Evolutionary conservation across 1,284 basidiomycete species (phyloP).

Genomic region (Cutaneotrichosporon mucoides): DNA sequence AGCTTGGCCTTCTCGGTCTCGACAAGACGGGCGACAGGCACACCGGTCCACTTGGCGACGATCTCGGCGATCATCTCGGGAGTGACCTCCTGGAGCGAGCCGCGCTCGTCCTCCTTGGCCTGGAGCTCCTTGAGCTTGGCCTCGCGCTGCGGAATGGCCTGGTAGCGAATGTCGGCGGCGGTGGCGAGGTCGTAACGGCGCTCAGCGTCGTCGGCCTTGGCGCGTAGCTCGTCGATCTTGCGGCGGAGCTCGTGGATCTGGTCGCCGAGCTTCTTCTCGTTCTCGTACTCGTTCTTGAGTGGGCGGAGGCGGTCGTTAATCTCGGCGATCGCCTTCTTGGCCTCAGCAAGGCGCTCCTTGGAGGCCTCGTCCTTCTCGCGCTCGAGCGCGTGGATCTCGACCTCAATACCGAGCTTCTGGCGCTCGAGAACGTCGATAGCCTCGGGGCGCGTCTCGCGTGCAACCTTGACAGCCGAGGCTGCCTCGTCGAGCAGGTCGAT

Average conservation of each 20-base stretch:
- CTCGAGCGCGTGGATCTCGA: constrained; percentile 93
- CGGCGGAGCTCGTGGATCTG: constrained; percentile 75
- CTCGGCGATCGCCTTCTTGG: constrained; percentile 75
- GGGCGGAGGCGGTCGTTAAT: constrained; percentile 89
- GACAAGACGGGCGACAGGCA: constrained; percentile 45
- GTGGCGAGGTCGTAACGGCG: constrained; percentile 76
- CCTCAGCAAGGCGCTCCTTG: constrained; percentile 75
- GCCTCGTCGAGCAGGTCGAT: constrained; percentile 94
- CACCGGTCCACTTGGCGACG: constrained; percentile 54
- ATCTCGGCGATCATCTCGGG: constrained; percentile 56
- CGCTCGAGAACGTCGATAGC: constrained; percentile 92
- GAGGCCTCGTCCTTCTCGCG: constrained; percentile 87
- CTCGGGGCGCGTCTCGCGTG: constrained; percentile 91
- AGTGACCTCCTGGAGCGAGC: constrained; percentile 48
- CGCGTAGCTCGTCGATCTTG: constrained; percentile 85
- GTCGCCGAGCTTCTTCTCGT: constrained; percentile 80
- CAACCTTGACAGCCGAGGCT: constrained; percentile 70
- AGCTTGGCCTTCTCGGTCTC: constrained; percentile 52
- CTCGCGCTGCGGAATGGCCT: constrained; percentile 89
- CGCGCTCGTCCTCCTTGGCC: constrained; percentile 52
- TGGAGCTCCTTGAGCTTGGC: constrained; percentile 59
- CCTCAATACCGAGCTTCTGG: constrained; percentile 84
- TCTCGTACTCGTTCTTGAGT: constrained; percentile 81
- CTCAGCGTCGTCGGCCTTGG: constrained; percentile 93
- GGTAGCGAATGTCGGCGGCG: constrained; percentile 86